Evolutionary conservation across 2,329 filamentous ascomycete genomes (phyloP), one percentile per base, ranked within the genome.

Genomic region (Waltergamsia citrina): DNA sequence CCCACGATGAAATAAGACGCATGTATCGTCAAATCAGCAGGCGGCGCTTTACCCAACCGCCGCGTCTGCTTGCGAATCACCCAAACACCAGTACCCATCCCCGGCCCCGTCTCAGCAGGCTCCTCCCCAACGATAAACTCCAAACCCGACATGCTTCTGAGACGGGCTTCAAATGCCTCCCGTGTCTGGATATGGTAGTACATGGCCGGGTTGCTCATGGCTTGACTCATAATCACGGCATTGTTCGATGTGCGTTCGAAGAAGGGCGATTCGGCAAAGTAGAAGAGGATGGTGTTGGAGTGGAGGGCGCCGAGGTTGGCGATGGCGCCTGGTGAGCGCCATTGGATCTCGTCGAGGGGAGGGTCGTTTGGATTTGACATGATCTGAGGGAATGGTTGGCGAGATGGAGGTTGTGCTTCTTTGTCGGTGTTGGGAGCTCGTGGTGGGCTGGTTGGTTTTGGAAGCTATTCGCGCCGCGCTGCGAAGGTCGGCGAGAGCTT

Each of bases 181-280:
- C 77, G 71, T 0, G 73, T 81, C 37, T 66, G 60, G 9, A 82
- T 65, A 17, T 73, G 60, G 30, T 66, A 65, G 29, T 62, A 62
- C 64, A 81, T 74, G 40, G 64, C 60, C 18, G 62, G 61, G 51
- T 81, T 81, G 56, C 67, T 74, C 53, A 72, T 63, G 27, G 75
- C 74, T 53, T 82, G 78, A 41, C 60, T 68, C 47, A 68, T 71
- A 25, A 82, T 60, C 23, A 79, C 63, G 42, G 71, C 72, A 52
- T 82, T 82, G 53, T 81, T 82, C 43, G 74, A 80, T 3, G 74
- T 80, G 39, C 59, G 65, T 53, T 81, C 77, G 57, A 75, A 82
- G 57, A 80, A 82, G 17, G 78, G 76, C 39, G 77, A 81, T 40
- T 70, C 62, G 43, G 75, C 69, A 44, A 82, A 81, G 59, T 82